Base-by-base conservation (phyloP, 805 yeast species). In the Metschnikowia bowlesiae region DNA sequence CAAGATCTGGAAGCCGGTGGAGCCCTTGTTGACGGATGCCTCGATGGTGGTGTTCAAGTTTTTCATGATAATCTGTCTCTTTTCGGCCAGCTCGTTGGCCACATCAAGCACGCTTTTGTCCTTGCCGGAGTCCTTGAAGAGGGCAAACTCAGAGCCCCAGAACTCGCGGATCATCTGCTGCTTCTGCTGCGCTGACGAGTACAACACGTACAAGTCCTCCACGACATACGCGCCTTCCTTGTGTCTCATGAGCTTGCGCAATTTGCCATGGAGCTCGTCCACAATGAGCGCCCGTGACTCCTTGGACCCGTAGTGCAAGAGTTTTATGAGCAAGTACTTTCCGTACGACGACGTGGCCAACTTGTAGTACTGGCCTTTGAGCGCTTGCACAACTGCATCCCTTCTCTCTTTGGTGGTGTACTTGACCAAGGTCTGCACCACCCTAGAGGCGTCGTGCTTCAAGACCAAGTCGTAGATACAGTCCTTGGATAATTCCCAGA, bases 151-250 rank as follows among this genome's bases (percentile, higher is more conserved):
- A 10, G 96, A 81, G 48, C 98, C 99, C 89, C 96, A 92, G 66
- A 92, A 92, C 71, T 92, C 99, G 69, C 94, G 83, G 57, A 92
- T 82, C 87, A 92, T 91, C 70, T 89, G 96, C 49, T 82, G 81
- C 68, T 82, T 87, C 70, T 92, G 98, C 55, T 84, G 88, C 31
- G 85, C 79, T 26, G 89, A 82, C 9, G 97, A 82, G 68, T 91
- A 92, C 50, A 90, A 80, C 26, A 89, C 88, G 65, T 76, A 92
- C 62, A 89, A 76, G 75, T 92, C 99, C 70, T 92, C 98, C 57
- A 91, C 90, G 37, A 92, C 98, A 62, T 92, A 90, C 11, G 98
- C 98, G 70, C 97, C 99, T 76, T 92, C 98, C 73, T 87, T 85
- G 71, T 92, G 97, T 75, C 96, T 84, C 94, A 92, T 89, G 51